These are phyloP conservation scores for Vitis riparia DNA, from an alignment of 164 flowering plant genomes.

Conservation along the genomic window DNA sequence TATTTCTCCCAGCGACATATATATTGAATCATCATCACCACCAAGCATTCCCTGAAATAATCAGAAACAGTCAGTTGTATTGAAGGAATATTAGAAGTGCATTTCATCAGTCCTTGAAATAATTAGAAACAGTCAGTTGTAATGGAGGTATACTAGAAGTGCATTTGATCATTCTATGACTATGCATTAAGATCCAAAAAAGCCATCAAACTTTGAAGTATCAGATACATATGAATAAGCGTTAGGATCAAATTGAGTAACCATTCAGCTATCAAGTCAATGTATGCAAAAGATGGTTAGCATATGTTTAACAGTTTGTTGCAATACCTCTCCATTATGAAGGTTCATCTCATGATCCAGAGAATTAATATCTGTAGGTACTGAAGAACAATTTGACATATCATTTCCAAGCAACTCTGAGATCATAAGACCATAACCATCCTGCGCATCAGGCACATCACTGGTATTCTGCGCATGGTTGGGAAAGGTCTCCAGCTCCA, in stretches of 20 bases:
- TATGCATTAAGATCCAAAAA: background rate
- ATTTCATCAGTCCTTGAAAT: background rate
- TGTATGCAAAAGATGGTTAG: background rate
- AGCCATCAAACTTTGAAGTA: background rate
- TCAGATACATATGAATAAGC: background rate
- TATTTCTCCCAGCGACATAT: constrained; percentile 90
- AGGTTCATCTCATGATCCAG: constrained; percentile 68
- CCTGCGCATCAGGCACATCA: constrained; percentile 63
- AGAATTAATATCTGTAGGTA: constrained; percentile 50
- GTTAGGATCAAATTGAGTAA: background rate
- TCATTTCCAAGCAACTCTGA: constrained; percentile 73
- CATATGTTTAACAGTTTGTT: background rate
- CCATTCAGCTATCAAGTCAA: background rate
- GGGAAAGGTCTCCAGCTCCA: constrained; percentile 51
- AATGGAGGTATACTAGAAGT: too few species aligned
- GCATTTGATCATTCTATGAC: background rate
- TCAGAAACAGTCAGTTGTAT: constrained; percentile 12
- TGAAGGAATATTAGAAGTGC: background rate
- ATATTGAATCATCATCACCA: constrained; percentile 83
- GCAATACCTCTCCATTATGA: constrained; percentile 68
- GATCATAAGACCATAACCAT: constrained; percentile 80
- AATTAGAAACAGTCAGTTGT: too few species aligned
- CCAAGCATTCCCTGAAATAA: constrained; percentile 69
- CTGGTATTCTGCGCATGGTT: constrained; percentile 37
- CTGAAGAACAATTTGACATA: constrained; percentile 61